A percentile compares a stretch with the other conserved stretches of the same genome.
These are phyloP conservation scores for Fusarium zealandicum DNA, from an alignment of 2,329 filamentous ascomycete species.

Conservation along the genomic window DNA sequence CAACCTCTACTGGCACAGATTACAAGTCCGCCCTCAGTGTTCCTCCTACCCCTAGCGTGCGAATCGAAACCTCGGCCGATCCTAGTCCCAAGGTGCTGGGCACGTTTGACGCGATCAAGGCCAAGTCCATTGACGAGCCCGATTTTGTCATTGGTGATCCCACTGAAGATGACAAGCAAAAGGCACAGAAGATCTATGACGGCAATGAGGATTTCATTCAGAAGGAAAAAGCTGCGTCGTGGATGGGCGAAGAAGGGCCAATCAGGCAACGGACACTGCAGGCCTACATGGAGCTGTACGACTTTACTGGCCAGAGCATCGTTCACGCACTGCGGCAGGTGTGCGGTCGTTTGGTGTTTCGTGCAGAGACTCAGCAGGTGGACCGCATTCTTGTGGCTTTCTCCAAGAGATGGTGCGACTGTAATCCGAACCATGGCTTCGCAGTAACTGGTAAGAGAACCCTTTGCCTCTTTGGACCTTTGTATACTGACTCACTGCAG, in stretches of 20 bases:
- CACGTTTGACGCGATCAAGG: slow-evolving; percentile 44
- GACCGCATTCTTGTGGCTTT: slow-evolving; percentile 93
- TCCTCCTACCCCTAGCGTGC: slow-evolving; percentile 56
- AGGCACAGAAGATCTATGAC: slow-evolving; percentile 83
- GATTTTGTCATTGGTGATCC: slow-evolving; percentile 65
- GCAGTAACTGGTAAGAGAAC: slow-evolving; percentile 75
- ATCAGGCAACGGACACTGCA: slow-evolving; percentile 64
- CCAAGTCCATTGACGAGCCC: slow-evolving; percentile 63
- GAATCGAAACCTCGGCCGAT: slow-evolving; percentile 51
- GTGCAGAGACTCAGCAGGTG: slow-evolving; percentile 94
- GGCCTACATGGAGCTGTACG: slow-evolving; percentile 92
- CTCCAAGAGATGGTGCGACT: slow-evolving; percentile 88
- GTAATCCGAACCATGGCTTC: slow-evolving; percentile 92
- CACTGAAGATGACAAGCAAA: slow-evolving; percentile 74
- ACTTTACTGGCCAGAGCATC: slow-evolving; percentile 84
- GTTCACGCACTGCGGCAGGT: slow-evolving; percentile 79
- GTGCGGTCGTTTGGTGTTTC: slow-evolving; percentile 81
- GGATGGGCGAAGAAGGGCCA: slow-evolving; percentile 80
- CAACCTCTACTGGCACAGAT: slow-evolving; percentile 49
- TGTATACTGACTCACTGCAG: slow-evolving; percentile 55
- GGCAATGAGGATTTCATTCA: slow-evolving; percentile 82
- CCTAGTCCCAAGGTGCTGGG: slow-evolving; percentile 47
- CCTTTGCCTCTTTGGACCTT: neutral
- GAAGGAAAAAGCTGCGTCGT: slow-evolving; percentile 82
- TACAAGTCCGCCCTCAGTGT: slow-evolving; percentile 54